These are phyloP conservation scores for Ceratonia siliqua DNA, from an alignment of 306 rosid species.

Conservation along the genomic window DNA sequence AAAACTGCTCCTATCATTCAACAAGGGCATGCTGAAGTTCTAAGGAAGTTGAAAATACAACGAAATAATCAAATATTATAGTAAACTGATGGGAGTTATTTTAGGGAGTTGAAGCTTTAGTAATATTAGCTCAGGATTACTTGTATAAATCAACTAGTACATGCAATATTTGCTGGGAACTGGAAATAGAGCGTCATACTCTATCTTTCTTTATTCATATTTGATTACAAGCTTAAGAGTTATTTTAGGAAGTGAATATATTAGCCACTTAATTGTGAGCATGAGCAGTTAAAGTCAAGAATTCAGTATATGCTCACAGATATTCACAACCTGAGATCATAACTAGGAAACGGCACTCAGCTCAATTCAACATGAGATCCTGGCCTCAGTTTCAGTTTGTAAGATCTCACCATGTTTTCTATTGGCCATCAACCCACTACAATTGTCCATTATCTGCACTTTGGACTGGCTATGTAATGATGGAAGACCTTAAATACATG, in stretches of 20 bases:
- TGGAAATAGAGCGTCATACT: background rate
- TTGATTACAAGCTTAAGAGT: background rate
- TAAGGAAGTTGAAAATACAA: background rate
- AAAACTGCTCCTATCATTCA: background rate
- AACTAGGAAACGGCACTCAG: constrained; percentile 11
- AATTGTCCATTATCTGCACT: background rate
- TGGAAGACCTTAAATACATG: background rate
- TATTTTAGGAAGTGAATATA: background rate
- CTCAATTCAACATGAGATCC: background rate
- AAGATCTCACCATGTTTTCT: background rate
- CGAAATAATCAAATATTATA: background rate
- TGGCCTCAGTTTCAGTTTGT: background rate
- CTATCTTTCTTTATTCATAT: background rate
- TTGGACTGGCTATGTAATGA: background rate
- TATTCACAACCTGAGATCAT: constrained; percentile 6
- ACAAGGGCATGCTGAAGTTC: background rate
- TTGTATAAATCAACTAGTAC: background rate
- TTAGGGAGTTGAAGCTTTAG: background rate
- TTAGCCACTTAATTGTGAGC: constrained; percentile 9
- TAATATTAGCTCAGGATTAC: background rate
- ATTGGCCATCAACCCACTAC: background rate
- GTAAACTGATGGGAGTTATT: background rate
- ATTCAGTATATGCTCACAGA: background rate
- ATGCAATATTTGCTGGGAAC: too few relatives aligned
- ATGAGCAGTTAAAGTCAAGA: background rate